Evolutionary conservation across 352 stramenopile genomes (phyloP).

Genomic region (Saprolegnia parasitica): DNA sequence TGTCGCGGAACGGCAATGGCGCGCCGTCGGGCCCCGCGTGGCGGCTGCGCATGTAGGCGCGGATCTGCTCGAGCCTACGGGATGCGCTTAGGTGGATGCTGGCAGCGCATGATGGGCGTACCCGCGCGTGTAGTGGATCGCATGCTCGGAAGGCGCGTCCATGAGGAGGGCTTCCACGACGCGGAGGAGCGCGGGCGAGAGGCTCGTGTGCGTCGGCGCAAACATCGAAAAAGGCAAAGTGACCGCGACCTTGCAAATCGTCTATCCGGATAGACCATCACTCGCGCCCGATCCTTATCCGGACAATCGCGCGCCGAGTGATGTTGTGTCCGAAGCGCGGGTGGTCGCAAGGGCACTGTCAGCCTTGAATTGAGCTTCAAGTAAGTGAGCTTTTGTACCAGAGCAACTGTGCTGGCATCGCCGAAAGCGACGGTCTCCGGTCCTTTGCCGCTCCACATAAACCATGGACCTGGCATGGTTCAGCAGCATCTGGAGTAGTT

Average conservation of each 20-base stretch:
- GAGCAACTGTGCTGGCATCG: no score
- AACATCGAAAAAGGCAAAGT: slow-evolving; percentile 39
- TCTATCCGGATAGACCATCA: not conserved
- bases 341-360: no score
- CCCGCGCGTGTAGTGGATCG: slow-evolving; percentile 48
- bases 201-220: slow-evolving; percentile 36
- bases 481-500: no score
- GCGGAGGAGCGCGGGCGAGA: slow-evolving; percentile 38
- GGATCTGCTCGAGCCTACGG: slow-evolving; percentile 34
- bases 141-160: slow-evolving; percentile 27
- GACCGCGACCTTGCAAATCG: slow-evolving; percentile 4
- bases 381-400: no score
- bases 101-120: slow-evolving; percentile 20
- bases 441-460: no score
- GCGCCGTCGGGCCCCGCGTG: not conserved
- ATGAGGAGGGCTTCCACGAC: slow-evolving; percentile 30
- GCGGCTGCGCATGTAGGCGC: slow-evolving; percentile 9
- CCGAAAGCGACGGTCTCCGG: no score
- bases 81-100: slow-evolving; percentile 31
- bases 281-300: not conserved
- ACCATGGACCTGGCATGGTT: no score
- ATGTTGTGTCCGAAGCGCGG: no score
- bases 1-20: slow-evolving; percentile 7
- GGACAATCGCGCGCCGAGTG: no score
- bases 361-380: no score